Evolutionary conservation across 2,329 filamentous ascomycete genomes (phyloP), one percentile per base, ranked within the genome.

Genomic region (Apiospora koreana): DNA sequence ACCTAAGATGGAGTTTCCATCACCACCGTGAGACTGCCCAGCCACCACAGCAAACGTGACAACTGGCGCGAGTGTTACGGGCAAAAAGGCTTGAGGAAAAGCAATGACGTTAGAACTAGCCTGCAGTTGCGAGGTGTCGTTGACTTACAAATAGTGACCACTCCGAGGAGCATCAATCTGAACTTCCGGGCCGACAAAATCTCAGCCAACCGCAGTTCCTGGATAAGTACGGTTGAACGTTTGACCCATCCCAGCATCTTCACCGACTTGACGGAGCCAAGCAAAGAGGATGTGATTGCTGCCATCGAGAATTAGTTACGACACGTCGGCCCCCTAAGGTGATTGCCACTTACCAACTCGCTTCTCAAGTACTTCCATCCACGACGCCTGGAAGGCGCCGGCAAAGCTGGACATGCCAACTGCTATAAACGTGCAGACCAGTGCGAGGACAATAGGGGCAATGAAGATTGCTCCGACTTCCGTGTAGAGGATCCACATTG

Each of bases 231-330:
- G 9, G 41, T 65, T 18, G 58, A 54, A 23, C 48, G 66, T 25
- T 28, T 66, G n/a, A 65, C 45, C 69, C 50, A 69, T 28, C 71
- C 71, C 4, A 72, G 58, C 71, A 72, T 72, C n/a, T 72, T 72
- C 21, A 72, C 62, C 7, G 66, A 65, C 45, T 72, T 70, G 1
- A 72, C 68, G 21, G 65, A 70, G 31, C 69, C 71, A 25, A 72
- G 42, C 45, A 72, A 23, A 14, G 69, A 68, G 38, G 71, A 68
- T 1, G 71, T 72, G 12, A 68, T 66, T 6, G 71, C 69, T 69
- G 4, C 10, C 10, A 6, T 38, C 54, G 0, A 23, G 31, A 2
- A 16, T 62, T 9, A 62, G 31, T 23, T 16, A 18, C 28, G 2
- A 12, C 6, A 41, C n/a, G n/a, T 48, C 10, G 14, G 12, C 35